Percentiles rank a stretch among this genome's conserved stretches.
phyloP scores from a whole-genome alignment of 2,329 filamentous ascomycete species.

The Aspergillus vadensis region DNA sequence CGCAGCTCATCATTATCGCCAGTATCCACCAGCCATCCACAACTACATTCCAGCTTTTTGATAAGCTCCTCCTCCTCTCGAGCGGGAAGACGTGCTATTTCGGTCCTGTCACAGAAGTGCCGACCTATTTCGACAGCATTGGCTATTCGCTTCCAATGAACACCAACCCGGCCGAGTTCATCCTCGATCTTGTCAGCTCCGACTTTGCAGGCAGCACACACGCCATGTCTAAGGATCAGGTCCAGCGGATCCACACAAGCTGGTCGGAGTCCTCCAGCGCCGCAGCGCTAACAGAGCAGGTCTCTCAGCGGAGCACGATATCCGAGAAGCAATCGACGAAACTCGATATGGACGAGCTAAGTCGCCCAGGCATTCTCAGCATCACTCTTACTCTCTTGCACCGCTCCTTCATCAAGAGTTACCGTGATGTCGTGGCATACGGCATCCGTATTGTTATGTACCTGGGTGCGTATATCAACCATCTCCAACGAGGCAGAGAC shows the following conservation, averaged over 20 bases:
- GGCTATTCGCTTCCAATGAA: conserved; percentile 67
- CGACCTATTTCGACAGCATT: conserved; percentile 64
- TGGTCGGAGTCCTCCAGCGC: conserved; percentile 57
- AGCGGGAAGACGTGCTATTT: conserved; percentile 72
- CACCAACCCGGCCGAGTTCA: conserved; percentile 77
- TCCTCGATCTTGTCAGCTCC: conserved; percentile 76
- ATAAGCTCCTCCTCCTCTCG: conserved; percentile 75
- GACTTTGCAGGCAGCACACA: conserved; percentile 65
- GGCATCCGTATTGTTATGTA: conserved; percentile 84
- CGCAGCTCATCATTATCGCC: conserved; percentile 70
- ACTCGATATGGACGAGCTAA: conserved; percentile 21
- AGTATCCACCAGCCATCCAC: conserved; percentile 87
- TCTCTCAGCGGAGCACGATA: conserved; percentile 21
- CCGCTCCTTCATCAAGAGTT: conserved; percentile 78
- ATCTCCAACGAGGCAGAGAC: neutral
- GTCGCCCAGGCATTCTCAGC: conserved; percentile 49
- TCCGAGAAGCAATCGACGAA: conserved; percentile 30
- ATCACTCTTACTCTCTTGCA: conserved; percentile 70
- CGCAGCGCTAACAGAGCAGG: conserved; percentile 31
- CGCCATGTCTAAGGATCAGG: conserved; percentile 48
- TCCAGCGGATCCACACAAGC: conserved; percentile 56
- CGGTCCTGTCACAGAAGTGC: conserved; percentile 61
- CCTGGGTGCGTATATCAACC: conserved; percentile 49
- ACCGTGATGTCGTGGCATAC: conserved; percentile 81
- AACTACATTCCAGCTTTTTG: conserved; percentile 76